These are phyloP conservation scores for Debaryomyces nepalensis DNA, from an alignment of 1,139 yeast species.

Conservation along the genomic window DNA sequence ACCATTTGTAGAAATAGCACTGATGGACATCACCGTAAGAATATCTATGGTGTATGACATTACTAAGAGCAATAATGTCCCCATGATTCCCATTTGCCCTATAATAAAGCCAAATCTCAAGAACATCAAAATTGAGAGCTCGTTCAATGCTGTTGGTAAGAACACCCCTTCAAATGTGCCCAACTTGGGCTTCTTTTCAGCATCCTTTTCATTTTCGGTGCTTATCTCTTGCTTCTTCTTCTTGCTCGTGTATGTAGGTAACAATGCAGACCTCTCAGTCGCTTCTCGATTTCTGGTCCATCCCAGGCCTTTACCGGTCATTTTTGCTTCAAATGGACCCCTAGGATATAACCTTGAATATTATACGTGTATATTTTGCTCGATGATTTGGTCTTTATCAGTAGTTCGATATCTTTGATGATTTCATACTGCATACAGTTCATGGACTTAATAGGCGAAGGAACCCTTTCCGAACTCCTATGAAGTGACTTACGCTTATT, in stretches of 20 bases:
- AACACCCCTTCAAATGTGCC: conserved; percentile 82
- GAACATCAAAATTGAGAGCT: conserved; percentile 80
- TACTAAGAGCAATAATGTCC: conserved; percentile 59
- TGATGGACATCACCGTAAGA: conserved; percentile 71
- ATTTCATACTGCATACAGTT: conserved; percentile 7
- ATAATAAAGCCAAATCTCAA: conserved; percentile 77
- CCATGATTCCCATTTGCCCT: conserved; percentile 77
- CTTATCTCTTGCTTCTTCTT: neutral
- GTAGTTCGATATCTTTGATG: neutral
- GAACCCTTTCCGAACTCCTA: no score
- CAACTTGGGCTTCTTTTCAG: conserved; percentile 41
- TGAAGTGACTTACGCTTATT: no score
- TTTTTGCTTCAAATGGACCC: no score
- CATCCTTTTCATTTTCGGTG: conserved; percentile 2
- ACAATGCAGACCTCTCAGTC: conserved; percentile 6
- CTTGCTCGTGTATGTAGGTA: neutral
- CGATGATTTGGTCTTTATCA: no score
- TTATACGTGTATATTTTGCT: no score
- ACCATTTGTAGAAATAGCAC: conserved; percentile 83
- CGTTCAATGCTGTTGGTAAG: conserved; percentile 75
- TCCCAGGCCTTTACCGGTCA: neutral
- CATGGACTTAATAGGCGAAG: neutral
- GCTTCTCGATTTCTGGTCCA: neutral
- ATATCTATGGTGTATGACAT: conserved; percentile 69
- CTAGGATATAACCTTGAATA: no score